Percentiles rank a stretch among this genome's conserved stretches.
Evolutionary conservation across 2,329 filamentous ascomycete genomes (phyloP).

Genomic region (Colletotrichum eleusines): DNA sequence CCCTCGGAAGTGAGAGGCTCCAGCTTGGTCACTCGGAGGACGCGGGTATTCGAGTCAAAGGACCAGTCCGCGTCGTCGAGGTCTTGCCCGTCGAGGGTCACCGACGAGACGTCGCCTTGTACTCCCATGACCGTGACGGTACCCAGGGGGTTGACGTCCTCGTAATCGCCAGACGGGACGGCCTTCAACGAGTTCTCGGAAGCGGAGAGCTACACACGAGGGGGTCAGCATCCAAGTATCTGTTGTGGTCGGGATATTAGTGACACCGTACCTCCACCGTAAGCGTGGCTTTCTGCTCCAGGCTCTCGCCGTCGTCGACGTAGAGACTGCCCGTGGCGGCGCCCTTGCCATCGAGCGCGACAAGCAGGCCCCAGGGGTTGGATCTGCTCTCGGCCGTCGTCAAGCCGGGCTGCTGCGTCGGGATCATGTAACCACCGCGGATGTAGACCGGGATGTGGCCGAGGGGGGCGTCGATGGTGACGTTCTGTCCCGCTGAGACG

Average conservation of each 20-base stretch:
- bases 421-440: conserved; percentile 75
- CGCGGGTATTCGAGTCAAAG: conserved; percentile 14
- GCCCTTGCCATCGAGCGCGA: conserved; percentile 68
- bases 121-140: conserved; percentile 75
- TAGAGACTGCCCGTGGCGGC: conserved; percentile 73
- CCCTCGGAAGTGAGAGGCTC: conserved; percentile 14
- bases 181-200: conserved; percentile 60
- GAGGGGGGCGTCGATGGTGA: conserved; percentile 42
- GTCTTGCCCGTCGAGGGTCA: conserved; percentile 64
- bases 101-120: conserved; percentile 51
- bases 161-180: conserved; percentile 62
- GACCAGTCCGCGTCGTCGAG: conserved; percentile 50
- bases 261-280: conserved; percentile 60
- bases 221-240: conserved; percentile 10
- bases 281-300: conserved; percentile 61
- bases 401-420: conserved; percentile 75
- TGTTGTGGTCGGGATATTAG: conserved; percentile 12
- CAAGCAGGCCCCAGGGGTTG: conserved; percentile 76
- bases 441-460: conserved; percentile 77
- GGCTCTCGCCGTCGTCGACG: conserved; percentile 79
- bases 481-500: conserved; percentile 52
- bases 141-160: conserved; percentile 68
- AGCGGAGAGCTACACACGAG: conserved; percentile 54
- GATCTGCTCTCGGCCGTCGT: conserved; percentile 73
- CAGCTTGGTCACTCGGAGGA: conserved; percentile 9